Conservation (phyloP, 768 basidiomycete genomes). For the Trametes cubensis region DNA sequence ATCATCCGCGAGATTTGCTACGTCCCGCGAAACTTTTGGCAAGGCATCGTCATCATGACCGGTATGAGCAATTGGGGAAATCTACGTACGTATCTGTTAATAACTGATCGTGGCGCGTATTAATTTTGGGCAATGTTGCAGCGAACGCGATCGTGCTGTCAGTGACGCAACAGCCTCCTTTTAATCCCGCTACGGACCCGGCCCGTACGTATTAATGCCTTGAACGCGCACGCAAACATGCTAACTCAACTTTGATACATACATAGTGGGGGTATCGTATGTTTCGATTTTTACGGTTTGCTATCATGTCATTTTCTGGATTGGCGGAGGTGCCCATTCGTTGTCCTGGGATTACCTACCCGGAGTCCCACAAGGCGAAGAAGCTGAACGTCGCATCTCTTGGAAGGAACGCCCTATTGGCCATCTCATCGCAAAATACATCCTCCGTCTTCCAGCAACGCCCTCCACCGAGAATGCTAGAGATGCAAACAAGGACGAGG, state of each 20-base stretch:
- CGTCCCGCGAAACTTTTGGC: constrained; percentile 51
- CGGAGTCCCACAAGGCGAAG: constrained; percentile 38
- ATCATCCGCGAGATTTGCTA: constrained; percentile 49
- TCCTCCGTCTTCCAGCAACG: constrained; percentile 16
- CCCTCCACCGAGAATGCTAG: background rate
- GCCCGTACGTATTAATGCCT: constrained; percentile 32
- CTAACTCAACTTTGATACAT: background rate
- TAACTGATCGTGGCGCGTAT: background rate
- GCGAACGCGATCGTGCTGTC: constrained; percentile 50
- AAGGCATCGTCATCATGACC: constrained; percentile 46
- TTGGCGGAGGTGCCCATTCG: constrained; percentile 36
- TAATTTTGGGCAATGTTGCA: constrained; percentile 13
- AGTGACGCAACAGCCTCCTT: constrained; percentile 44
- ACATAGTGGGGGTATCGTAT: constrained; percentile 35
- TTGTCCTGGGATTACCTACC: constrained; percentile 40
- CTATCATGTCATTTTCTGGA: constrained; percentile 45
- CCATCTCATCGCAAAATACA: constrained; percentile 26
- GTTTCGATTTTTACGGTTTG: constrained; percentile 47
- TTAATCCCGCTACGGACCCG: constrained; percentile 44
- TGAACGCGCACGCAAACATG: constrained; percentile 1
- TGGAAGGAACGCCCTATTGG: constrained; percentile 42
- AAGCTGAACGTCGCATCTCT: constrained; percentile 33
- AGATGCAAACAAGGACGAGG: constrained; percentile 10
- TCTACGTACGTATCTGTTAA: constrained; percentile 36
- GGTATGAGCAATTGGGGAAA: constrained; percentile 54